Evolutionary conservation across 441 rosid species (phyloP), one percentile per base, ranked within the genome.

Genomic region (Adansonia rubrostipa): DNA sequence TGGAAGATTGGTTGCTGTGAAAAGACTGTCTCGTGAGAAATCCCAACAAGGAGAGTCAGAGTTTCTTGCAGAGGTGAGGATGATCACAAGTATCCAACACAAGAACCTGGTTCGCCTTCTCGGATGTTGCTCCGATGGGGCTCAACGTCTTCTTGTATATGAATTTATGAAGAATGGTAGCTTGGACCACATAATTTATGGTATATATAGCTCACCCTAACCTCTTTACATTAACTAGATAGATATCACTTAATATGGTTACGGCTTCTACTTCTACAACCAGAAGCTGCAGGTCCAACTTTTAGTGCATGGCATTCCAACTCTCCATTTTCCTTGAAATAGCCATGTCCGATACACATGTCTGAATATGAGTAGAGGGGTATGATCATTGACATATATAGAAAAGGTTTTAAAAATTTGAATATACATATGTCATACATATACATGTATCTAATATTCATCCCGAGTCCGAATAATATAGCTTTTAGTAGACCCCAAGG

Each of bases 21-120:
- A 87, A 74, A 76, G 78, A 51, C 79, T 83, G 61, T 80, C 83
- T 17, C 79, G 80, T 33, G 87, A 85, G 14, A 87, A 80, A 84
- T 87, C 90, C 40, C 85, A 85, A 56, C 86, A 84, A 74, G 90
- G 90, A 45, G 88, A 87, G 69, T 75, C 84, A 1, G 90, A 87
- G 58, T 87, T 87, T 73, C 82, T 85, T 9, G 75, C 90, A 15
- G 88, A 85, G 78, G 90, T 84, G 63, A 87, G 84, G 65, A 77
- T 87, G 88, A 85, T 91, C 56, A 88, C 92, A n/a, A 85, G 89
- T 76, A 88, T 89, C 64, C 86, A 88, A 58, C 92, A 88, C 81
- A 89, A 83, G 78, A 91, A 91, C 78, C 88, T 91, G 24, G 91
- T 91, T 53, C 87, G 86, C 51, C 90, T 91, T 64, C 80, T 87